phyloP scores from a whole-genome alignment of 345 rosid genomes.

The Arabis alpina region DNA sequence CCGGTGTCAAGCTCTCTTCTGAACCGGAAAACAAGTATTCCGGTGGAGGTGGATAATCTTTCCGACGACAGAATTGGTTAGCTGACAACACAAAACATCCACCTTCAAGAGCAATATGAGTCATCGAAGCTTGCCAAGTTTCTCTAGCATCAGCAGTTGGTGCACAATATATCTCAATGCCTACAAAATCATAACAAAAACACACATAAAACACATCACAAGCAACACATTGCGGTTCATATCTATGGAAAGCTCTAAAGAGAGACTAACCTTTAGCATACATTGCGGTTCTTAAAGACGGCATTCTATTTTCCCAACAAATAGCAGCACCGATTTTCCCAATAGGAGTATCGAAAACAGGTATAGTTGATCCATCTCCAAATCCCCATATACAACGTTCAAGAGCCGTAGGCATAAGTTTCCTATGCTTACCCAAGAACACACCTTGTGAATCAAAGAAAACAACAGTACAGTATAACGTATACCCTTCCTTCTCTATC shows the following conservation, averaged over 20 bases:
- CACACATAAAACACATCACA: constrained; percentile 8
- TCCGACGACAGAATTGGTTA: constrained; percentile 85
- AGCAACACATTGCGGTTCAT: background rate
- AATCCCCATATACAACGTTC: constrained; percentile 97
- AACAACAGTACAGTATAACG: constrained; percentile 76
- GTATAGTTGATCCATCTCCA: constrained; percentile 92
- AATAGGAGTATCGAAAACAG: constrained; percentile 76
- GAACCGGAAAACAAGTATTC: constrained; percentile 70
- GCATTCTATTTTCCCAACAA: constrained; percentile 98
- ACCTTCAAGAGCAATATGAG: constrained; percentile 95
- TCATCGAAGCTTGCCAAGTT: constrained; percentile 88
- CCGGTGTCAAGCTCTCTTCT: constrained; percentile 70
- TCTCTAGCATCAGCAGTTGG: constrained; percentile 93
- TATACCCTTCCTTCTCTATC: constrained; percentile 93
- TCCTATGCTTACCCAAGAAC: constrained; percentile 89
- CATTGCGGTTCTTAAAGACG: constrained; percentile 90
- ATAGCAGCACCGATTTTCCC: constrained; percentile 93
- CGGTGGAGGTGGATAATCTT: constrained; percentile 92
- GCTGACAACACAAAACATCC: constrained; percentile 93
- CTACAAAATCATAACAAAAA: constrained; percentile 43
- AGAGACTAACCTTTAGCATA: constrained; percentile 76
- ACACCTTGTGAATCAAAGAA: constrained; percentile 83
- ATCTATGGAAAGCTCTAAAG: background rate
- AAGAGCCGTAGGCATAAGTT: constrained; percentile 86
- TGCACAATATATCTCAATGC: constrained; percentile 91